Percentiles rank a stretch among this genome's conserved stretches.
phyloP scores from a whole-genome alignment of 2,329 filamentous ascomycete species.

The Colletotrichum agaves region DNA sequence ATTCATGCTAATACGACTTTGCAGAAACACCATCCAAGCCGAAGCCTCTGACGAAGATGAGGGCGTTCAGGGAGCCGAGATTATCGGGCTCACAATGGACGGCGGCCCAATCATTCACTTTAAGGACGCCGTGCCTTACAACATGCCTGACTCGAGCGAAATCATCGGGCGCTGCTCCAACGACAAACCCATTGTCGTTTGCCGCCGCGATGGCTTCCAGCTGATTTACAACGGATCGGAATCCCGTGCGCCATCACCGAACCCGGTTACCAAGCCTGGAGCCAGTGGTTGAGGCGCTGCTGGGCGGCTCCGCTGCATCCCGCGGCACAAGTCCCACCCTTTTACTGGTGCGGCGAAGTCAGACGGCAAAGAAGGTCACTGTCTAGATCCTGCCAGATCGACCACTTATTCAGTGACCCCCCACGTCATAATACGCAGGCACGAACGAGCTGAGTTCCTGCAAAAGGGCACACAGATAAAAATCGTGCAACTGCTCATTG shows the following conservation, averaged over 20 bases:
- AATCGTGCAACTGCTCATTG: background rate
- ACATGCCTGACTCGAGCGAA: constrained; percentile 46
- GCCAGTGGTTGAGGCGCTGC: constrained; percentile 25
- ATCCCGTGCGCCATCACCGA: constrained; percentile 27
- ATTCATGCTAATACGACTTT: constrained; percentile 37
- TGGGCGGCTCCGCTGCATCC: constrained; percentile 19
- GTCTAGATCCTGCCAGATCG: constrained; percentile 29
- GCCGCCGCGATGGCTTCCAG: constrained; percentile 48
- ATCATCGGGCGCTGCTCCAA: constrained; percentile 50
- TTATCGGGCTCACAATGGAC: constrained; percentile 58
- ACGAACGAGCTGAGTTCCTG: constrained; percentile 35
- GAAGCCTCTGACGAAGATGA: constrained; percentile 44
- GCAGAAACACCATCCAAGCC: constrained; percentile 49
- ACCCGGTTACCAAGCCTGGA: constrained; percentile 22
- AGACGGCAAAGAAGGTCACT: constrained; percentile 25
- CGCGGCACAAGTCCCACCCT: constrained; percentile 30
- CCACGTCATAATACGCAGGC: constrained; percentile 31
- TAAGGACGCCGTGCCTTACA: constrained; percentile 46
- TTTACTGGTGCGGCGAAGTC: constrained; percentile 36
- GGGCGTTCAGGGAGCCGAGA: constrained; percentile 45
- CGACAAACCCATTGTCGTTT: constrained; percentile 52
- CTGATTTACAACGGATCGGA: constrained; percentile 43
- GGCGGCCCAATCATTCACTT: constrained; percentile 60
- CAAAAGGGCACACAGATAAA: background rate
- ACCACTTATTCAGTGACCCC: constrained; percentile 9